phyloP scores from a whole-genome alignment of 1,284 basidiomycete species.

The Pseudozyma flocculosa region DNA sequence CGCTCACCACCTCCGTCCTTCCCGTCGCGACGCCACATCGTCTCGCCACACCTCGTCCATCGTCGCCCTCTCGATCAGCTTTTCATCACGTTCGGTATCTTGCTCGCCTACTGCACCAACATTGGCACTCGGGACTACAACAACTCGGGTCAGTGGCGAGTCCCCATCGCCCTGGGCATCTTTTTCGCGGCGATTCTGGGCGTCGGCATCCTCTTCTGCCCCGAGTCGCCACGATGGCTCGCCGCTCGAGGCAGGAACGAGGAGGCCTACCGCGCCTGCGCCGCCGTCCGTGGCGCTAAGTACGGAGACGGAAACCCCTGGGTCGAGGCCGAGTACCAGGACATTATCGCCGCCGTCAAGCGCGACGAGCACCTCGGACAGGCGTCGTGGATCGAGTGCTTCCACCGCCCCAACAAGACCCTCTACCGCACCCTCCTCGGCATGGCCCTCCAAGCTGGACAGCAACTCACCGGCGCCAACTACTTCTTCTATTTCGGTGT shows the following conservation, averaged over 20 bases:
- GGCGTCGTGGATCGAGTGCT: conserved; percentile 51
- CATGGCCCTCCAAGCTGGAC: conserved; percentile 71
- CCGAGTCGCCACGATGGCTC: conserved; percentile 73
- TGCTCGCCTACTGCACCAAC: conserved; percentile 67
- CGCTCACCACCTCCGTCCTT: too few relatives aligned
- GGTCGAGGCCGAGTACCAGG: conserved; percentile 51
- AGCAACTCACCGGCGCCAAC: conserved; percentile 72
- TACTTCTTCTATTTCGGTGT: conserved; percentile 62
- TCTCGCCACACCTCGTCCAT: too few relatives aligned
- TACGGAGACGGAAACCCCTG: conserved; percentile 45
- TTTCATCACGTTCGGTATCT: conserved; percentile 70
- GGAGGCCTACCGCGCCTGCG: conserved; percentile 65
- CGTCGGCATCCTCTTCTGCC: conserved; percentile 73
- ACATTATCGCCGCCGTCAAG: conserved; percentile 47
- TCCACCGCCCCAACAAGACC: conserved; percentile 43
- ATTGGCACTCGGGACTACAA: conserved; percentile 47
- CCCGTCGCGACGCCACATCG: neutral
- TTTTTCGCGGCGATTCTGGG: conserved; percentile 70
- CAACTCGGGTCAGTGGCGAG: conserved; percentile 66
- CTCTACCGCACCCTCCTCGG: conserved; percentile 59
- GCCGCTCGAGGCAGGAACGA: conserved; percentile 63
- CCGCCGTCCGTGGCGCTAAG: conserved; percentile 64
- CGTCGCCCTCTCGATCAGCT: conserved; percentile 52
- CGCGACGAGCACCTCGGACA: conserved; percentile 21
- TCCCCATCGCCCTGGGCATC: conserved; percentile 71